A percentile compares a stretch with the other conserved stretches of the same genome.
Evolutionary conservation across 2,329 filamentous ascomycete genomes (phyloP).

Genomic region (Endocalyx cinctus): DNA sequence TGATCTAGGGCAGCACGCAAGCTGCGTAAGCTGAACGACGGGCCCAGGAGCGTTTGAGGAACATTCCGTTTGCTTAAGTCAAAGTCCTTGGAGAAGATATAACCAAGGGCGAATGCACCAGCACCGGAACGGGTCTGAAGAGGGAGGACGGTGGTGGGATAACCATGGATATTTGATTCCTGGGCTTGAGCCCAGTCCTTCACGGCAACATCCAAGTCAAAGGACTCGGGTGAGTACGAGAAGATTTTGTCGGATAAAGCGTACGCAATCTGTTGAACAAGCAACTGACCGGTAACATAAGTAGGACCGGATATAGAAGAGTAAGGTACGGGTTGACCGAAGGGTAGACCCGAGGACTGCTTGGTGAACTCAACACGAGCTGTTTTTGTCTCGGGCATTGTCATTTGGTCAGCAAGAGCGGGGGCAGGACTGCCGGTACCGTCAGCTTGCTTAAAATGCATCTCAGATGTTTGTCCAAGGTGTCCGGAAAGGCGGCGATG

Average conservation of each 20-base stretch:
- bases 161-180: constrained; percentile 77
- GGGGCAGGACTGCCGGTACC: constrained; percentile 24
- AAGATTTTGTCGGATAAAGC: constrained; percentile 95
- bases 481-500: constrained; percentile 8
- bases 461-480: constrained; percentile 12
- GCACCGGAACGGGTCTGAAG: constrained; percentile 87
- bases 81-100: constrained; percentile 97
- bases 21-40: constrained; percentile 74
- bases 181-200: constrained; percentile 68
- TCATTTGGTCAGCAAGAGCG: constrained; percentile 24
- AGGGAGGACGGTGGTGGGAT: constrained; percentile 69
- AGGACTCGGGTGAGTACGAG: constrained; percentile 90
- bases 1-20: constrained; percentile 85
- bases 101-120: constrained; percentile 86
- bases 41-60: constrained; percentile 85
- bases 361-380: constrained; percentile 31
- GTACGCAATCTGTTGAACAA: constrained; percentile 95
- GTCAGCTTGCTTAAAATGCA: constrained; percentile 34
- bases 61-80: constrained; percentile 86
- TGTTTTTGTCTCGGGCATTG: constrained; percentile 24
- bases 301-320: constrained; percentile 74
- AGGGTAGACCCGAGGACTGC: constrained; percentile 50
- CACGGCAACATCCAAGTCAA: constrained; percentile 81
- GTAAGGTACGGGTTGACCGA: constrained; percentile 51
- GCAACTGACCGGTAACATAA: constrained; percentile 86